Base-by-base conservation (phyloP, 2,329 filamentous ascomycete genomes). In the Aphanoascus verrucosus region DNA sequence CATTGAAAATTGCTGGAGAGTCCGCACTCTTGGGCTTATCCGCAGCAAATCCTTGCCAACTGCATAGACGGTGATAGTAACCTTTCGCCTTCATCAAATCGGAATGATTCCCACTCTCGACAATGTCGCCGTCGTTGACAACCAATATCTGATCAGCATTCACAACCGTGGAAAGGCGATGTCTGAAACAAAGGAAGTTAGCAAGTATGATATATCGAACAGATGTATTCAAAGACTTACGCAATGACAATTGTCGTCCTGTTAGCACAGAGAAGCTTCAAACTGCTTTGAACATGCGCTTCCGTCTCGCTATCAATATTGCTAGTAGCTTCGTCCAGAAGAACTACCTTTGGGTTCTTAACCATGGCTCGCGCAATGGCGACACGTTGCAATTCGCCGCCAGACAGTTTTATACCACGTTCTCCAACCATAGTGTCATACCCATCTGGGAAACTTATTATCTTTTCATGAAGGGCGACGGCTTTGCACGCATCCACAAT, bases 111-210 rank as follows among this genome's bases (percentile, higher is more conserved):
- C 83, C 83, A 59, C 80, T 73, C 62, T 86, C 82, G n/a, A 79
- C 72, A 47, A 86, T 75, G 58, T 76, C 71, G 9, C 83, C 83
- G 50, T 80, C 73, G 42, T 78, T 74, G 43, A 86, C 74, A 8
- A 86, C 83, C 50, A 85, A 75, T 55, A 86, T 85, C 20, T 76
- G 73, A 59, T 86, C 81, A 1, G 83, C 82, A 58, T 83, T 83
- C 72, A 82, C 80, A 50, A 86, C 79, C 1, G 83, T 86, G 1
- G 83, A 84, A 34, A 86, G 71, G 6, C 82, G 79, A 64, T 85
- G 82, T 0, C 79, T 82, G 52, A 9, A 14, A 28, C 47, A 35
- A n/a, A 7, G 7, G 23, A 31, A 46, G 48, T 53, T 20, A 46
- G 31, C 20, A 19, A 11, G 9, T 40, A 40, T 7, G 41, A 1